phyloP scores from a whole-genome alignment of 371 early-diverging fungal species.

The Actinomucor elegans region DNA sequence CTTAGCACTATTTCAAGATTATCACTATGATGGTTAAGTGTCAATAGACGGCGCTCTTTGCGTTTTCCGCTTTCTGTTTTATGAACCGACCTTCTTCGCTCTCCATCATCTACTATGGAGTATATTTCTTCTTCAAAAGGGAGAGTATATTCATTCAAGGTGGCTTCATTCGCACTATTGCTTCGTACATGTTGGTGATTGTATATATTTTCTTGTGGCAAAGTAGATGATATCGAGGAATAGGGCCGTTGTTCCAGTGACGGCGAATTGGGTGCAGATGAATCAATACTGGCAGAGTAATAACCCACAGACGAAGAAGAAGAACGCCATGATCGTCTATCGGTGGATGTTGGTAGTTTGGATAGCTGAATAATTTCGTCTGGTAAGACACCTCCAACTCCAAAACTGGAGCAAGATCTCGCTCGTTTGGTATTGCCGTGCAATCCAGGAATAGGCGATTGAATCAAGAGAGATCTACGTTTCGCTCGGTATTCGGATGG shows the following conservation, averaged over 20 bases:
- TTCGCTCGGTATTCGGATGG: slow-evolving; percentile 52
- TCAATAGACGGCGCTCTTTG: slow-evolving; percentile 24
- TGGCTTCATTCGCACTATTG: slow-evolving; percentile 7
- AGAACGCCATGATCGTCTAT: slow-evolving; percentile 23
- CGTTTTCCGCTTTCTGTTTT: slow-evolving; percentile 43
- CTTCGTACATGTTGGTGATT: neutral
- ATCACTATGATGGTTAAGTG: slow-evolving; percentile 4
- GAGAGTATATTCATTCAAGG: slow-evolving; percentile 2
- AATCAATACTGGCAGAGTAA: slow-evolving; percentile 15
- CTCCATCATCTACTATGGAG: slow-evolving; percentile 3
- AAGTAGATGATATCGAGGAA: slow-evolving; percentile 1
- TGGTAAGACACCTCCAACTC: slow-evolving; percentile 25
- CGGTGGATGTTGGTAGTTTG: neutral
- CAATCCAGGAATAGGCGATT: slow-evolving; percentile 19
- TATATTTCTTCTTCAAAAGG: neutral
- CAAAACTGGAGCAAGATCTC: slow-evolving; percentile 8
- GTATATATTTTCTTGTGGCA: neutral
- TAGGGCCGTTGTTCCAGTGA: slow-evolving; percentile 2
- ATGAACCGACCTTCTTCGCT: slow-evolving; percentile 23
- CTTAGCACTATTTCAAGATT: neutral
- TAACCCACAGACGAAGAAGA: slow-evolving; percentile 15
- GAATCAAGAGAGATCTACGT: slow-evolving; percentile 40
- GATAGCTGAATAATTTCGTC: slow-evolving; percentile 13
- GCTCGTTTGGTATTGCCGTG: slow-evolving; percentile 5
- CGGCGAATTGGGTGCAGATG: slow-evolving; percentile 18